Conservation (phyloP, 805 yeast species). For the Starmera caribaea region DNA sequence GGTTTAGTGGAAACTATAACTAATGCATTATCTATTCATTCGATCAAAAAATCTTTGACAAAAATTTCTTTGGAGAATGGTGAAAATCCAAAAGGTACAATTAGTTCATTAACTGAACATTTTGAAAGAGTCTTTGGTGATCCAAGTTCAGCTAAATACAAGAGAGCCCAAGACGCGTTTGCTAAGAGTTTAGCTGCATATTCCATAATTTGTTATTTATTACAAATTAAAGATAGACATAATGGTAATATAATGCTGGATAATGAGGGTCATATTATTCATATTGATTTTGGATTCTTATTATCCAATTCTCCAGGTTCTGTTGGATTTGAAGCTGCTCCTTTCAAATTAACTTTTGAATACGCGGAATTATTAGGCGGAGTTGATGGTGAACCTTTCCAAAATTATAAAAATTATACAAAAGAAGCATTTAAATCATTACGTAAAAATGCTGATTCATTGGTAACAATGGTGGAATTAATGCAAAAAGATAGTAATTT, state of each 20-base stretch:
- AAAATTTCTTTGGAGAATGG: constrained; percentile 59
- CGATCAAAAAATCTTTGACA: constrained; percentile 87
- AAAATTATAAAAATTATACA: constrained; percentile 50
- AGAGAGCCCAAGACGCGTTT: constrained; percentile 75
- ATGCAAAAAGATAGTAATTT: constrained; percentile 88
- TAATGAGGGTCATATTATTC: constrained; percentile 88
- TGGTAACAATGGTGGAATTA: constrained; percentile 77
- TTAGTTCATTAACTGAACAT: constrained; percentile 72
- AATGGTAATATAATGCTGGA: constrained; percentile 97
- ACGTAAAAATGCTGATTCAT: constrained; percentile 62
- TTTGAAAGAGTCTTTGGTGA: constrained; percentile 70
- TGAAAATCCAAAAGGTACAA: constrained; percentile 58
- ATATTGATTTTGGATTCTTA: constrained; percentile 91
- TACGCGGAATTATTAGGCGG: constrained; percentile 89
- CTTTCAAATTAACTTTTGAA: constrained; percentile 86
- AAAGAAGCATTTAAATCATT: constrained; percentile 68
- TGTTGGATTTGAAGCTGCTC: constrained; percentile 96
- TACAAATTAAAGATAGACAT: constrained; percentile 94
- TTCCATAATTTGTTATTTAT: constrained; percentile 78
- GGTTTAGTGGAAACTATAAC: constrained; percentile 96
- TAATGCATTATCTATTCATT: constrained; percentile 87
- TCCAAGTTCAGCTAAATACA: constrained; percentile 41
- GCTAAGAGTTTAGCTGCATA: constrained; percentile 84
- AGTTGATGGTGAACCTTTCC: constrained; percentile 46
- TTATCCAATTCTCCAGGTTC: constrained; percentile 94